Percentiles rank a stretch among this genome's conserved stretches.
Evolutionary conservation across 768 basidiomycete species (phyloP).

Genomic region (Crepidotus variabilis): DNA sequence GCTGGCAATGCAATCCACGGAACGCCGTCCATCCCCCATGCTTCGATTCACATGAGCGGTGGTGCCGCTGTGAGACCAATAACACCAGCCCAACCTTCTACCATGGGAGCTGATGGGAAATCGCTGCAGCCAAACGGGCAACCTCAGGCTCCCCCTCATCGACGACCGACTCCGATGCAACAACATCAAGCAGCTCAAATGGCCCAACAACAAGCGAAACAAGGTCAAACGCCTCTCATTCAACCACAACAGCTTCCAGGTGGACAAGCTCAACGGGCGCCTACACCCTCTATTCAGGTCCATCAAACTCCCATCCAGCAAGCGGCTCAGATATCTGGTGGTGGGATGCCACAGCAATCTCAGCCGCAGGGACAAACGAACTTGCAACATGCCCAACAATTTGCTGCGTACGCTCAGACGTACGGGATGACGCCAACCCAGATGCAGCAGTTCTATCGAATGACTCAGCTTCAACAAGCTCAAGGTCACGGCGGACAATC

Average conservation of each 20-base stretch:
- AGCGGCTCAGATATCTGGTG: not conserved
- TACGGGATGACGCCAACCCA: not conserved
- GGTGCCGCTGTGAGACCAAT: constrained; percentile 11
- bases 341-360: not conserved
- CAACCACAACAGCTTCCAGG: not conserved
- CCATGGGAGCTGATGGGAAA: constrained; percentile 14
- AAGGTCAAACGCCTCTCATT: not conserved
- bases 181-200: constrained; percentile 15
- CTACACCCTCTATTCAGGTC: constrained; percentile 2
- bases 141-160: constrained; percentile 5
- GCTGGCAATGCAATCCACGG: constrained; percentile 13
- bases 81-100: constrained; percentile 8
- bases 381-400: constrained; percentile 5
- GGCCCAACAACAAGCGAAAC: constrained; percentile 9
- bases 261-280: not conserved
- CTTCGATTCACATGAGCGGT: constrained; percentile 14
- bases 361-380: not conserved
- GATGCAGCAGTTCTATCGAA: not conserved
- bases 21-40: constrained; percentile 12
- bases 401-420: not conserved
- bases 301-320: constrained; percentile 2
- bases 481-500: not conserved
- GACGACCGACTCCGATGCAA: constrained; percentile 10
- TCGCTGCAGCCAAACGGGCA: constrained; percentile 3
- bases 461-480: not conserved